Percentiles rank a stretch among this genome's conserved stretches.
phyloP scores from a whole-genome alignment of 148 eudicot species.

The Cornus kousa region DNA sequence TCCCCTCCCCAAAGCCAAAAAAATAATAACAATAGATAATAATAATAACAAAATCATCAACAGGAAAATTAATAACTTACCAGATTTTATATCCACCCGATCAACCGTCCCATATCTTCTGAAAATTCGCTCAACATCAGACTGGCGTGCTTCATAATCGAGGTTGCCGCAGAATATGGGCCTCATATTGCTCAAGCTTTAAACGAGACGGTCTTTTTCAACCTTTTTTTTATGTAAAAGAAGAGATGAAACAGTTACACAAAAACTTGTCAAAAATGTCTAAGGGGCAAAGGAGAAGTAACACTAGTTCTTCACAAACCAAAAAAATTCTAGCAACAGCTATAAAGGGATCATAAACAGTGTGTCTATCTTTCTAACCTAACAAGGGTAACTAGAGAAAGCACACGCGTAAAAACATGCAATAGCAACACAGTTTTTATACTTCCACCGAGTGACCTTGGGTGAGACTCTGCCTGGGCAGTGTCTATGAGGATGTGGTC shows the following conservation, averaged over 20 bases:
- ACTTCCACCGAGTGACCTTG: not conserved
- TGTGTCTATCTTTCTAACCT: not conserved
- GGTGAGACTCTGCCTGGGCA: too few relatives aligned
- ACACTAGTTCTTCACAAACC: not conserved
- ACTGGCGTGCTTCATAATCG: constrained; percentile 78
- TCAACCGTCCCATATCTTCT: constrained; percentile 80
- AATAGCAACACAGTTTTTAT: not conserved
- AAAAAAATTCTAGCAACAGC: not conserved
- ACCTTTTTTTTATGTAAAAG: not conserved
- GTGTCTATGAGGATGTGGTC: too few relatives aligned
- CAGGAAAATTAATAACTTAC: constrained; percentile 33
- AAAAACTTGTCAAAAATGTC: not conserved
- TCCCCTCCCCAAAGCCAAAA: not conserved
- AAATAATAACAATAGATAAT: not conserved
- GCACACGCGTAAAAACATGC: not conserved
- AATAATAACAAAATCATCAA: not conserved
- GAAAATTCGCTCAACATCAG: constrained; percentile 81
- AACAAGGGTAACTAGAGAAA: not conserved
- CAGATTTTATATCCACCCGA: constrained; percentile 87
- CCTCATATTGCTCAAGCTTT: constrained; percentile 42
- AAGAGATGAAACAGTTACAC: not conserved
- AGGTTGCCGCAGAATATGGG: constrained; percentile 79
- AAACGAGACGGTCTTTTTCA: not conserved
- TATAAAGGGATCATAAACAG: too few relatives aligned
- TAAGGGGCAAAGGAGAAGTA: not conserved